A percentile compares a stretch with the other conserved stretches of the same genome.
phyloP scores from a whole-genome alignment of 257 asterid genomes.

The Sherardia arvensis region DNA sequence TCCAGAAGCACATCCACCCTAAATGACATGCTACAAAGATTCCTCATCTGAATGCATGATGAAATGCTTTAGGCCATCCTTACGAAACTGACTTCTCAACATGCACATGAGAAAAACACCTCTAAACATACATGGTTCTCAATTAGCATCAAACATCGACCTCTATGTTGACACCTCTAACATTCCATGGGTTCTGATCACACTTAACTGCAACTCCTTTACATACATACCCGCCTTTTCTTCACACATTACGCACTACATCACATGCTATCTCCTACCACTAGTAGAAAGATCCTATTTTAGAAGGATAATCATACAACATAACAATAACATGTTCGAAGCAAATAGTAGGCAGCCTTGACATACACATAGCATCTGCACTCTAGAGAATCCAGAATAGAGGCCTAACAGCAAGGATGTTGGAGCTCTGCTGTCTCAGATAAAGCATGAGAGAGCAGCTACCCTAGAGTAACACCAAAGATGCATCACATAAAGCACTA shows the following conservation, averaged over 20 bases:
- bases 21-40: background rate
- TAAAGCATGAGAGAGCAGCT: slow-evolving; percentile 23
- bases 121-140: background rate
- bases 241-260: background rate
- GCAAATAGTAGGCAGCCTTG: no score
- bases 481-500: slow-evolving; percentile 63
- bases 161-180: background rate
- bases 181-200: background rate
- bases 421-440: slow-evolving; percentile 65
- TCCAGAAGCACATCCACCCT: background rate
- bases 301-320: background rate
- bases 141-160: background rate
- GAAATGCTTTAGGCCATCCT: background rate
- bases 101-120: background rate
- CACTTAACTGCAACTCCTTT: background rate
- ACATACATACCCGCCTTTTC: background rate
- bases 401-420: slow-evolving; percentile 78
- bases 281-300: background rate
- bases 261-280: background rate
- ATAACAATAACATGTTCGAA: no score
- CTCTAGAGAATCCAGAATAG: slow-evolving; percentile 65
- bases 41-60: background rate
- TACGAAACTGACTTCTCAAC: background rate
- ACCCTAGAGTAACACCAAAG: slow-evolving; percentile 14
- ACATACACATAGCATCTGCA: no score